Conservation (phyloP, 2,329 filamentous ascomycete genomes). For the Colletotrichum liriopes region DNA sequence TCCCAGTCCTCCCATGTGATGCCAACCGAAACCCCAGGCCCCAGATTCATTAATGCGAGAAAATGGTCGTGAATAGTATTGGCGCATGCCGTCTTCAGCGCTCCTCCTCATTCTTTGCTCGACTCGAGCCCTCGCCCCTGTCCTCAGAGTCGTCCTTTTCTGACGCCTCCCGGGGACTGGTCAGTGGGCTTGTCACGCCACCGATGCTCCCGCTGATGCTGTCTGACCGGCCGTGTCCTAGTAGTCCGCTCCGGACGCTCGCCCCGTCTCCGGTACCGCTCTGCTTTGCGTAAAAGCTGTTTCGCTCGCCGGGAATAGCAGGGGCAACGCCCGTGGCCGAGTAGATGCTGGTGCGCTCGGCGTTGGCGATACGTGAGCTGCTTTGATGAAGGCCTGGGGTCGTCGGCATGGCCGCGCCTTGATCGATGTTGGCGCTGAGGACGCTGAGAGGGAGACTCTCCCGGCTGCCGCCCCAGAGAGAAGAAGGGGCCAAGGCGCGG, state of each 20-base stretch:
- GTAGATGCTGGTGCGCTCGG: conserved; percentile 86
- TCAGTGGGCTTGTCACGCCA: conserved; percentile 73
- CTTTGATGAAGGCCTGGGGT: conserved; percentile 70
- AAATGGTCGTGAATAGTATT: conserved; percentile 20
- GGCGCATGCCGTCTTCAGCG: conserved; percentile 1
- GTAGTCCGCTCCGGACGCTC: conserved; percentile 83
- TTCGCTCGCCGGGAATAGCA: conserved; percentile 80
- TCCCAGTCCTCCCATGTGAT: conserved; percentile 18
- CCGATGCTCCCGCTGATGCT: conserved; percentile 85
- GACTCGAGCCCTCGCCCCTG: conserved; percentile 49
- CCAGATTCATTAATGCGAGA: conserved; percentile 28
- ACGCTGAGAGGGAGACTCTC: conserved; percentile 86
- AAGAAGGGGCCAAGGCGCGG: conserved; percentile 86
- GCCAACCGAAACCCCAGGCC: conserved; percentile 20
- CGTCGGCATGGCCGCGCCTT: conserved; percentile 56
- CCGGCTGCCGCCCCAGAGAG: conserved; percentile 85
- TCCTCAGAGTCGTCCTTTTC: conserved; percentile 48
- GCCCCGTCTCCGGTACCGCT: conserved; percentile 75
- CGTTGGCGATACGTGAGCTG: conserved; percentile 50
- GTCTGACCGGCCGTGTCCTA: conserved; percentile 85
- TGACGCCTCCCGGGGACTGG: conserved; percentile 67
- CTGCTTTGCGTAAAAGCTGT: conserved; percentile 82
- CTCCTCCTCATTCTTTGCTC: conserved; percentile 51
- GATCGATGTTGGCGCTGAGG: conserved; percentile 79
- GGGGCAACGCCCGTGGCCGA: conserved; percentile 79